These are phyloP conservation scores for Pythium periplocum DNA, from an alignment of 352 stramenopile genomes.

Conservation along the genomic window DNA sequence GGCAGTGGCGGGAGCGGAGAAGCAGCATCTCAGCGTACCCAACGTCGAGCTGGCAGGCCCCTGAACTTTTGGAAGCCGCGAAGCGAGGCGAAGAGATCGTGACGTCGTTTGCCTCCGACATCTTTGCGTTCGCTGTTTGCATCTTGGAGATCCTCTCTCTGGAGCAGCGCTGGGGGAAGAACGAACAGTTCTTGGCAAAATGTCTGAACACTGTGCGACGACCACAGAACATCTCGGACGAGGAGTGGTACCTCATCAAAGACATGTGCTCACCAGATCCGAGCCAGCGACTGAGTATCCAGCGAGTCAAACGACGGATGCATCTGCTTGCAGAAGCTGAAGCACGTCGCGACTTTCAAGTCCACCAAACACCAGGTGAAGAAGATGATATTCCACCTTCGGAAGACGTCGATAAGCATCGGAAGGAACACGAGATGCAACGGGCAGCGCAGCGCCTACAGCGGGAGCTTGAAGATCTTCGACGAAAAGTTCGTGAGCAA, in stretches of 20 bases:
- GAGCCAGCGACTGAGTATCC: constrained; percentile 10
- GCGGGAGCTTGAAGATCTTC: constrained; percentile 13
- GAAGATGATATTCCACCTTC: not conserved
- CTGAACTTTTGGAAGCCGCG: constrained; percentile 7
- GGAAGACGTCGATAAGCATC: constrained; percentile 10
- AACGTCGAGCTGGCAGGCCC: constrained; percentile 5
- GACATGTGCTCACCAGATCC: constrained; percentile 13
- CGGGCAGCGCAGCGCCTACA: constrained; percentile 7
- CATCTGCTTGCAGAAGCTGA: constrained; percentile 13
- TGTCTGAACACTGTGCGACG: constrained; percentile 5
- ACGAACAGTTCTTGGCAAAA: constrained; percentile 6
- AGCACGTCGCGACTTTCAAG: constrained; percentile 1
- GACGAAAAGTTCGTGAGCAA: constrained; percentile 17
- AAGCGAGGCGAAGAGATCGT: constrained; percentile 6
- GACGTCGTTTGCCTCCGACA: constrained; percentile 24
- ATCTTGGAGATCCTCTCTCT: constrained; percentile 22
- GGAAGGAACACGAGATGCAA: constrained; percentile 5
- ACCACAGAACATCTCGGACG: constrained; percentile 5
- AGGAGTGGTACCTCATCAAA: constrained; percentile 20
- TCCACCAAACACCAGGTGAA: not conserved
- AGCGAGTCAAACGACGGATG: constrained; percentile 11
- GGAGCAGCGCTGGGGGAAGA: not conserved
- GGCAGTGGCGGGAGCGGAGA: no score
- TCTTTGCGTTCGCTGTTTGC: constrained; percentile 52
- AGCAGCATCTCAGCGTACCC: not conserved